Percentiles rank a stretch among this genome's conserved stretches.
Evolutionary conservation across 2,329 filamentous ascomycete species (phyloP).

Genomic region (Neopestalotiopsis clavispora): DNA sequence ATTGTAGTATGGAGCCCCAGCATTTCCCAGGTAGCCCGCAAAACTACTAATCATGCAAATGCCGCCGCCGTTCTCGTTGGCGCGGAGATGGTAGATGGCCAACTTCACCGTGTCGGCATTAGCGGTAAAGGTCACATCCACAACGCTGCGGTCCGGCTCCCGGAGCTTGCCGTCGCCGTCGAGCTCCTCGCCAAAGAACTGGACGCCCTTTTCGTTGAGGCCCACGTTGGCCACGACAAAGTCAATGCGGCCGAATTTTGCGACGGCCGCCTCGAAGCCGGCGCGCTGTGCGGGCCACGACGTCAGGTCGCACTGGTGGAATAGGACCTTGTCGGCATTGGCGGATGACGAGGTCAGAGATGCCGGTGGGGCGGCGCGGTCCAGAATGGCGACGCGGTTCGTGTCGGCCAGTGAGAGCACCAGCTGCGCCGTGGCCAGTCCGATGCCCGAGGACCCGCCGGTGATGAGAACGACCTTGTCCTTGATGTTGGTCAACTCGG

Average conservation of each 20-base stretch:
- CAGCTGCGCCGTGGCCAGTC: slow-evolving; percentile 57
- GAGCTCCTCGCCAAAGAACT: slow-evolving; percentile 48
- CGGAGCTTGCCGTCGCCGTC: slow-evolving; percentile 54
- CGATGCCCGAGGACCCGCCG: slow-evolving; percentile 66
- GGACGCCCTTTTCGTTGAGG: slow-evolving; percentile 47
- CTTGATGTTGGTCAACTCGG: slow-evolving; percentile 46
- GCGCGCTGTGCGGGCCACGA: slow-evolving; percentile 53
- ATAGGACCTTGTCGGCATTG: slow-evolving; percentile 39
- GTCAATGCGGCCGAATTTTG: slow-evolving; percentile 75
- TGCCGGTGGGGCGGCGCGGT: slow-evolving; percentile 47
- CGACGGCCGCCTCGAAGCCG: slow-evolving; percentile 55
- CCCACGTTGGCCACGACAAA: slow-evolving; percentile 73
- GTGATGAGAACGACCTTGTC: slow-evolving; percentile 59
- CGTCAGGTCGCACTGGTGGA: slow-evolving; percentile 47
- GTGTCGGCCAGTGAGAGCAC: slow-evolving; percentile 51
- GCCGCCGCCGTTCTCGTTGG: slow-evolving; percentile 50
- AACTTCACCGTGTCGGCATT: slow-evolving; percentile 55
- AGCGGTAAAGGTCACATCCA: slow-evolving; percentile 56
- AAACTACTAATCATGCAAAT: slow-evolving; percentile 42
- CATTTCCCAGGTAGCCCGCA: slow-evolving; percentile 11
- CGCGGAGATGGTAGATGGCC: slow-evolving; percentile 54
- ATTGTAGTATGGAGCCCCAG: slow-evolving; percentile 10
- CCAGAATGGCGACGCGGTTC: slow-evolving; percentile 37
- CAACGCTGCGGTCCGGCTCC: slow-evolving; percentile 45
- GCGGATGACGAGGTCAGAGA: slow-evolving; percentile 29